Conservation (phyloP, 805 yeast species). For the Candida andamanensis region DNA sequence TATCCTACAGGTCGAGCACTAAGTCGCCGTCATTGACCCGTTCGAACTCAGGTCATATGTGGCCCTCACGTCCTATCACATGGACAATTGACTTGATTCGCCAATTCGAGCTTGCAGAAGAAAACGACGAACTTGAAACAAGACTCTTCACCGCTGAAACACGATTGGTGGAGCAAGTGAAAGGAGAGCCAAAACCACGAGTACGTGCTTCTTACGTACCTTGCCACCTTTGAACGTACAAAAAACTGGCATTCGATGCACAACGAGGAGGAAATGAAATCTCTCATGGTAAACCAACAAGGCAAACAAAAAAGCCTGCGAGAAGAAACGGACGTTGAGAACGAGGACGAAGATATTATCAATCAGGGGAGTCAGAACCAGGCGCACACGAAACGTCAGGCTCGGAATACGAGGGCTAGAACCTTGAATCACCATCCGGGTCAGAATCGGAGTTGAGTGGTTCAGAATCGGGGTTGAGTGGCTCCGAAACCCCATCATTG, state of each 20-base stretch:
- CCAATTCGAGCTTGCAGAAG: slow-evolving; percentile 5
- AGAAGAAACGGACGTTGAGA: slow-evolving; percentile 4
- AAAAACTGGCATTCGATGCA: slow-evolving; percentile 3
- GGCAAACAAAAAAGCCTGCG: slow-evolving; percentile 3
- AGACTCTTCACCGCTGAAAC: slow-evolving; percentile 8
- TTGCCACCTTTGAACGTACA: slow-evolving; percentile 10
- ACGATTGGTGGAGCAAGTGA: slow-evolving; percentile 10
- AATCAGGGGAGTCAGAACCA: not conserved
- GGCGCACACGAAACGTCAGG: not conserved
- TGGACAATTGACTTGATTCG: slow-evolving; percentile 4
- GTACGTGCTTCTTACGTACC: slow-evolving; percentile 15
- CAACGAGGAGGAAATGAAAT: slow-evolving; percentile 9
- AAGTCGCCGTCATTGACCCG: no score
- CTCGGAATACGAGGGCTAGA: no score
- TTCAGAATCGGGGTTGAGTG: no score
- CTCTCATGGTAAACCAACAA: slow-evolving; percentile 1
- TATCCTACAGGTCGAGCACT: not conserved
- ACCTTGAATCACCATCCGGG: no score
- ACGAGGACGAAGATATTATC: slow-evolving; percentile 1
- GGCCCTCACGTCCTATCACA: no score
- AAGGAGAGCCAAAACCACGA: slow-evolving; percentile 15
- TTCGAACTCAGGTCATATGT: not conserved
- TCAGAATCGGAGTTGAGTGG: no score
- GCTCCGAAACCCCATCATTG: no score
- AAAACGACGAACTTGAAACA: slow-evolving; percentile 10